Base-by-base conservation (phyloP, 2,329 filamentous ascomycete genomes). In the Triangularia setosa region DNA sequence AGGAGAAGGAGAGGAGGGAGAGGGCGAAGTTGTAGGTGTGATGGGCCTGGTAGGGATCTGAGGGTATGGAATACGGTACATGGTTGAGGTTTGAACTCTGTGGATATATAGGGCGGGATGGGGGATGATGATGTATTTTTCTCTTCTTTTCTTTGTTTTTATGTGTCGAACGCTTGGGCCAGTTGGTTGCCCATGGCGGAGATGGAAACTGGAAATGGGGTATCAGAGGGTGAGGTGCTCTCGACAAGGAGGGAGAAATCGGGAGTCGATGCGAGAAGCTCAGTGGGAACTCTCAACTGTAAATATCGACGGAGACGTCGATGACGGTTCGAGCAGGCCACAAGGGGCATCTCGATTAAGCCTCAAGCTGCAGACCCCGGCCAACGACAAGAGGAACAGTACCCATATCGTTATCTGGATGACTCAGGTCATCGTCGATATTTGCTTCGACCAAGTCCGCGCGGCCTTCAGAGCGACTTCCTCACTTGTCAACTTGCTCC, bases 1-100 rank as follows among this genome's bases (percentile, higher is more conserved):
- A 87, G 68, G 81, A 80, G 69, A 79, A 82, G 76, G 81, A 85
- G 75, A 73, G 77, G 72, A 81, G 80, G 71, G 76, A 77, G 66
- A 78, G 75, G 73, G 77, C 80, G 6, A 80, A 76, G 68, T 66
- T 82, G 58, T 82, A 71, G 74, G 44, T 27, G 35, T 5, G 28
- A 35, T 30, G 27, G 55, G 35, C n/a, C 23, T 12, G 58, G 14
- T 27, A 58, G 25, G 54, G 3, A 24, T 2, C 14, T 7, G 23
- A 25, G 25, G 21, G 23, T 28, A 55, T 55, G 18, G 14, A 21
- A 5, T 24, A 24, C 23, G 12, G 25, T 33, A 27, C 33, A 25
- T 23, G 9, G 11, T 28, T 40, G 44, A 56, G 40, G 2, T n/a
- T 48, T 48, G n/a, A 48, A 21, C 40, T 48, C 5, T 48, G 40